Evolutionary conservation across 768 basidiomycete species (phyloP), one percentile per base, ranked within the genome.

Genomic region (Collybia sordida): DNA sequence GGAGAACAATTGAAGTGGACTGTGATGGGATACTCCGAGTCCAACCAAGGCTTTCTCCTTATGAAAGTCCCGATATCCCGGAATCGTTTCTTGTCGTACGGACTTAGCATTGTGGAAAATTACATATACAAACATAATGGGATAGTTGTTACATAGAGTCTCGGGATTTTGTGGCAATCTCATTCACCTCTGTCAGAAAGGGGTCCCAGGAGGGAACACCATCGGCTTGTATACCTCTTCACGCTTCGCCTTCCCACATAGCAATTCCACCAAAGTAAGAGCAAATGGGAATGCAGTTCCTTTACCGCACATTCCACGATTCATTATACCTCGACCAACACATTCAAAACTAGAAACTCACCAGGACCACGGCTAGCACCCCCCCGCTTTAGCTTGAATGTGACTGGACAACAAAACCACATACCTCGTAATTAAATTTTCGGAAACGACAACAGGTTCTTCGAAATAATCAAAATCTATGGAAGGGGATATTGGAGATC

Each of bases 281-380:
- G 87, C 87, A 55, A 93, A 92, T 1, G 83, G 81, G 59, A 93
- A 92, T 0, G 82, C 70, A 3, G 89, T 90, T 9, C 90, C 89
- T 84, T 55, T n/a, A n/a, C n/a, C n/a, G n/a, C n/a, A n/a, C n/a
- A n/a, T n/a, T n/a, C n/a, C 18, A 11, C 28, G 12, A 19, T n/a
- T 17, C 23, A 25, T 14, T 23, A 17, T 18, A 14, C 46, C 42
- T 39, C 42, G 12, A 37, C 39, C 12, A 17, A 40, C 15, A 42
- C 11, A 17, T 42, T 11, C 18, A 25, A 37, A 22, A 6, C n/a
- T 5, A 9, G 42, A 34, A 14, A 67, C 72, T 59, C 59, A 81
- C 86, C 87, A 58, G 86, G 88, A 2, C 88, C 88, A 25, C 87
- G 87, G 61, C 86, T 90, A 50, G 3, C 22, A 34, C 22, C 3